Conservation (phyloP, 2,329 filamentous ascomycete genomes). For the Aspergillus luchuensis region DNA sequence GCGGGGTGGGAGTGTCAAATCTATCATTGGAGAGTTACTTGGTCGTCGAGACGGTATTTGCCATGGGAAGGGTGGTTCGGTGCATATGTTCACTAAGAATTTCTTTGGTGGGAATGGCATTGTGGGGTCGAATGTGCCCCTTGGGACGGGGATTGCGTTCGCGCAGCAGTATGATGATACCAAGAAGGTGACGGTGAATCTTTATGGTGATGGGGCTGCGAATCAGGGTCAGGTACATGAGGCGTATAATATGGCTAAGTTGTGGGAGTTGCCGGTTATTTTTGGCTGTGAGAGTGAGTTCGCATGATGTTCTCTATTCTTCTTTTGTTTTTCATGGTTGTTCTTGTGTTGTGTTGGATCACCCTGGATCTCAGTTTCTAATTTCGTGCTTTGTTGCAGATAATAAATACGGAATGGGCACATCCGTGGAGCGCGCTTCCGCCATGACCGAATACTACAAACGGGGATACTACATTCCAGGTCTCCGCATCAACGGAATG, state of each 20-base stretch:
- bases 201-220: conserved; percentile 94
- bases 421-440: conserved; percentile 83
- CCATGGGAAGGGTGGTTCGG: conserved; percentile 95
- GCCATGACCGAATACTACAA: conserved; percentile 99
- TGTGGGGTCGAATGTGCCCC: conserved; percentile 93
- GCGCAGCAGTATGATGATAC: conserved; percentile 86
- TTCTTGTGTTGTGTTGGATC: too few species aligned
- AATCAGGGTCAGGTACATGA: conserved; percentile 99
- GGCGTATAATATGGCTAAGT: conserved; percentile 99
- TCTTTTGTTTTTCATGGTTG: too few species aligned
- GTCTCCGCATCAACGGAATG: conserved; percentile 98
- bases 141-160: conserved; percentile 91
- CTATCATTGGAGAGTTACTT: conserved; percentile 90
- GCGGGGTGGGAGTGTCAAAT: conserved; percentile 83
- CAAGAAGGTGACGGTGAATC: conserved; percentile 78
- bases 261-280: conserved; percentile 90
- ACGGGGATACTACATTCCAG: conserved; percentile 97
- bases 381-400: conserved; percentile 62
- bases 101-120: conserved; percentile 99
- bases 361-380: too few species aligned
- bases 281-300: conserved; percentile 94
- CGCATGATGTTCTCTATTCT: too few species aligned
- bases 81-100: conserved; percentile 97
- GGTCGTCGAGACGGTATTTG: conserved; percentile 92
- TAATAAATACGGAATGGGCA: conserved; percentile 99